Evolutionary conservation across 352 stramenopile genomes (phyloP), one percentile per base, ranked within the genome.

Genomic region (Globisporangium parvum): DNA sequence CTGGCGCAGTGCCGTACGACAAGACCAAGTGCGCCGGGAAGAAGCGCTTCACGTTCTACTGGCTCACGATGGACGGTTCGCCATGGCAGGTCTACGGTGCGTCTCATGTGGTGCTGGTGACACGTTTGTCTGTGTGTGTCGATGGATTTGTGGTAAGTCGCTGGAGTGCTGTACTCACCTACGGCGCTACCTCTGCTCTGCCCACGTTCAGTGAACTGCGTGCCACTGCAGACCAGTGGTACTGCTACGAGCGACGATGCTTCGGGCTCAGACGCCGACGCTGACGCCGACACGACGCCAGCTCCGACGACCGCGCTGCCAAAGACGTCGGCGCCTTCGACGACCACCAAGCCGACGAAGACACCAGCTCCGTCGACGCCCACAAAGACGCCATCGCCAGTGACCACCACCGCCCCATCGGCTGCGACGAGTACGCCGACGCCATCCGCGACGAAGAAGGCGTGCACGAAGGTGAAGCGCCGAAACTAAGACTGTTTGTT

Each of bases 201-300:
- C 45, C 5, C 44, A 26, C 18, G 18, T 53, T 6, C 37, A 60
- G 55, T 73, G 23, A 75, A 78, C 59, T 75, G 66, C 33, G 52
- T 57, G 6, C 40, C 40, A 8, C 18, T 57, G 9, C 17, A 12
- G n/a, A 42, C 17, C 5, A 57, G 28, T 2, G 52, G 40, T 35
- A 6, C 52, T 1, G 33, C 52, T 2, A 14, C 26, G 14, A 46
- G 10, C 20, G 41, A 23, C 18, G 28, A 33, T 8, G 28, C 4
- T 8, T 33, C 28, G 28, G 28, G 28, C 28, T 21, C 41, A 5
- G 41, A 46, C 35, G 52, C 39, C 5, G 37, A 41, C 15, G 52
- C 17, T 44, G 28, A 40, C 33, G 41, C 31, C 3, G 40, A 39
- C 15, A 24, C 49, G 11, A 42, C 20, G n/a, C 33, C 48, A 11